A percentile compares a stretch with the other conserved stretches of the same genome.
Evolutionary conservation across 768 basidiomycete species (phyloP).

Genomic region (Agaricus subrufescens): DNA sequence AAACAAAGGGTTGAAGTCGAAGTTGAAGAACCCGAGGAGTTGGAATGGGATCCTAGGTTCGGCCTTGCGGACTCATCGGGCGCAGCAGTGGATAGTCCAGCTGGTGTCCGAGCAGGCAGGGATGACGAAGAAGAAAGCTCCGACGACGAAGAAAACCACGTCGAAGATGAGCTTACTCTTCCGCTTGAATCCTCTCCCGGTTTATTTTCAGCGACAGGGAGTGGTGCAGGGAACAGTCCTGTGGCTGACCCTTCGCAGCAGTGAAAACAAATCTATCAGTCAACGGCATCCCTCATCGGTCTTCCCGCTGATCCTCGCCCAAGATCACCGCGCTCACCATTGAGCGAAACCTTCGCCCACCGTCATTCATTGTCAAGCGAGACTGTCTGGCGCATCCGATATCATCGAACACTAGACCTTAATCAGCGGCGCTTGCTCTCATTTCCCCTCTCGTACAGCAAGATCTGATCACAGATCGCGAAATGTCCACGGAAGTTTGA

Average conservation of each 20-base stretch:
- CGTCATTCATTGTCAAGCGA: neutral
- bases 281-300: neutral
- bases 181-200: slow-evolving; percentile 1
- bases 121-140: slow-evolving; percentile 22
- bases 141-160: slow-evolving; percentile 20
- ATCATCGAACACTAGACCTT: no score
- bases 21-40: slow-evolving; percentile 74
- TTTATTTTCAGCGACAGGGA: slow-evolving; percentile 4
- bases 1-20: slow-evolving; percentile 76
- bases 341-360: neutral
- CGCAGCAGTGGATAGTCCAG: slow-evolving; percentile 9
- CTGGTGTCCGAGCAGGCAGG: slow-evolving; percentile 24
- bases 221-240: slow-evolving; percentile 2
- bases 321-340: no score
- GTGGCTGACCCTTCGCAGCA: neutral
- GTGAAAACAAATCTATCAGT: neutral
- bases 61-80: slow-evolving; percentile 15
- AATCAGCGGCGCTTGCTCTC: no score
- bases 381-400: neutral
- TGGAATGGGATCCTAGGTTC: slow-evolving; percentile 62
- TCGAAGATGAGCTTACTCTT: slow-evolving; percentile 19
- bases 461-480: neutral
- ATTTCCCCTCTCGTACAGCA: neutral
- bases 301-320: no score
- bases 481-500: no score